Percentiles rank a stretch among this genome's conserved stretches.
phyloP scores from a whole-genome alignment of 2,329 filamentous ascomycete species.

The Diplocarpon rosae region DNA sequence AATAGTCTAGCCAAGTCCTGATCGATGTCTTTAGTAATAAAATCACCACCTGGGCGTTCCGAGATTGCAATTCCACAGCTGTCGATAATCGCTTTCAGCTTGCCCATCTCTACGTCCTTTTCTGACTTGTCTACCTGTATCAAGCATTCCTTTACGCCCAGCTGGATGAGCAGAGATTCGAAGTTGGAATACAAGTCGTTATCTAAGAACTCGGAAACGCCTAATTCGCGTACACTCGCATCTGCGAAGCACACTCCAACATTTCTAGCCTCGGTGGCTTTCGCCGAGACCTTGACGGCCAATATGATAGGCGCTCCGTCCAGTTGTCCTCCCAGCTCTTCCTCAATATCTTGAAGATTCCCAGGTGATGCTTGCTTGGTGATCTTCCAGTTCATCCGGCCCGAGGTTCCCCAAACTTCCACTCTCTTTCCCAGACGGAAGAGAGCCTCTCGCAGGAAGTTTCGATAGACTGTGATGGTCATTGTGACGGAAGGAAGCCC shows the following conservation, averaged over 20 bases:
- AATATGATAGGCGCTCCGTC: conserved; percentile 91
- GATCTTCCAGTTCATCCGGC: conserved; percentile 85
- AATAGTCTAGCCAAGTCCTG: conserved; percentile 82
- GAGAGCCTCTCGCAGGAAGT: conserved; percentile 87
- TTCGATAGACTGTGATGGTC: conserved; percentile 88
- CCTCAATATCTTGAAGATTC: conserved; percentile 93
- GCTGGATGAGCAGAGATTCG: conserved; percentile 88
- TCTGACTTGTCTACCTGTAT: conserved; percentile 68
- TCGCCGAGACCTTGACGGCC: conserved; percentile 86
- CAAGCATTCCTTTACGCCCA: conserved; percentile 89
- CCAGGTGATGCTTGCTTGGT: conserved; percentile 88
- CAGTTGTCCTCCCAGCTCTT: conserved; percentile 82
- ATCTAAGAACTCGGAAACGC: conserved; percentile 96
- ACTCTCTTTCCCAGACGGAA: conserved; percentile 84
- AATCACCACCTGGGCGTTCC: conserved; percentile 66
- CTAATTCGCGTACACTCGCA: conserved; percentile 87
- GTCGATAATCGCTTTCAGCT: conserved; percentile 80
- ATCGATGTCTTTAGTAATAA: conserved; percentile 84
- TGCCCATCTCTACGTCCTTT: conserved; percentile 80
- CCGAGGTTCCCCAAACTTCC: conserved; percentile 75
- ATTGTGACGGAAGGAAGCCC: conserved; percentile 88
- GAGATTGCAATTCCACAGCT: conserved; percentile 86
- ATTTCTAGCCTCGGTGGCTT: conserved; percentile 69
- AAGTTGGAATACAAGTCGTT: conserved; percentile 98
- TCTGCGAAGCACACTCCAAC: conserved; percentile 97